Conservation (phyloP, 108 stramenopile genomes). For the Skeletonema menzelii region DNA sequence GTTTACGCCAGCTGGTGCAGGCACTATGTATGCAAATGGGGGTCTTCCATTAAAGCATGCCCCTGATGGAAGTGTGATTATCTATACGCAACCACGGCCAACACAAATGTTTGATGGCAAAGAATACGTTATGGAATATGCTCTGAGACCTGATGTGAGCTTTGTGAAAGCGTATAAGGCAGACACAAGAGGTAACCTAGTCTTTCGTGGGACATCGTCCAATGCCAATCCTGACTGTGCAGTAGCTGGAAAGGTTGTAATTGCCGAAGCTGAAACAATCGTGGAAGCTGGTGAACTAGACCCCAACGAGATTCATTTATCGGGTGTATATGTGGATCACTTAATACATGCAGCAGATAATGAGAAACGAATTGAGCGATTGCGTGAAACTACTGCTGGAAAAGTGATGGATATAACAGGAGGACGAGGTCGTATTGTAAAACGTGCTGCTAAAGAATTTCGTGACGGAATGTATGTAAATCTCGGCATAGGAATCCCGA, state of each 20-base stretch:
- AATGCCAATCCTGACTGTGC: slow-evolving; percentile 94
- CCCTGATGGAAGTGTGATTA: slow-evolving; percentile 70
- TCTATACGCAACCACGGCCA: slow-evolving; percentile 55
- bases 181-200: slow-evolving; percentile 92
- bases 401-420: slow-evolving; percentile 53
- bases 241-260: slow-evolving; percentile 81
- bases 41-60: slow-evolving; percentile 90
- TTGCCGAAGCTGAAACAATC: slow-evolving; percentile 92
- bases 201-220: slow-evolving; percentile 85
- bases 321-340: slow-evolving; percentile 90
- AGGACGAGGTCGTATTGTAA: slow-evolving; percentile 78
- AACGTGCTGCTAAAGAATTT: slow-evolving; percentile 90
- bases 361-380: slow-evolving; percentile 90
- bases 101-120: slow-evolving; percentile 78
- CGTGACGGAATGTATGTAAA: slow-evolving; percentile 96
- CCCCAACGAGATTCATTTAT: slow-evolving; percentile 89
- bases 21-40: slow-evolving; percentile 88
- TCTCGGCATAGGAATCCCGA: slow-evolving; percentile 91
- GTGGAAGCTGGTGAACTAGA: slow-evolving; percentile 83
- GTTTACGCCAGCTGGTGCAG: slow-evolving; percentile 90
- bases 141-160: slow-evolving; percentile 75
- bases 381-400: slow-evolving; percentile 48
- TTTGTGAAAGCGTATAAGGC: slow-evolving; percentile 90
- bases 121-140: slow-evolving; percentile 91
- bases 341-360: slow-evolving; percentile 74